Base-by-base conservation (phyloP, 345 rosid species). In the Lepidium sativum region DNA sequence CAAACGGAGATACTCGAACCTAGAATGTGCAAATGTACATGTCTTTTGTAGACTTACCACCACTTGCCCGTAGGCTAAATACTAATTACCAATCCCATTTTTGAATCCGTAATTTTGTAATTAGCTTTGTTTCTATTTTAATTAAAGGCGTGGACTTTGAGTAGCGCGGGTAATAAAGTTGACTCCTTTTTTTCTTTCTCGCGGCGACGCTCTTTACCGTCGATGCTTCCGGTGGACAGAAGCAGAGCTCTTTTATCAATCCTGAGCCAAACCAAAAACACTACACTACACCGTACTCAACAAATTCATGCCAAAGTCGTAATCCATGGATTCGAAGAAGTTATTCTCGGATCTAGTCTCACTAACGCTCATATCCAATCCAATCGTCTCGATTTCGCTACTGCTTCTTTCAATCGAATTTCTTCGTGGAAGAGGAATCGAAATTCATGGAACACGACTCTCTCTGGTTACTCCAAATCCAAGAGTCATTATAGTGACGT, bases 381-480 rank as follows among this genome's bases (percentile, higher is more conserved):
- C 9, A 62, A 69, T 39, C 61, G 64, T 51, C 76, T 74, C 67
- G 73, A 66, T 37, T 61, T 66, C 78, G 76, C 81, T 6, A 12
- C 71, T 4, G 55, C 71, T 21, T 53, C 78, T 15, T 78, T 78
- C 63, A 5, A 62, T 32, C 68, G 54, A 51, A 74, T 78, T 67
- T 65, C 68, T 16, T 4, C 1, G 37, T 3, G 6, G 37, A 51
- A 72, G 2, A 52, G 65, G 56, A 68, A 76, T 72, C 73, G 57
- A 6, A 33, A 55, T 53, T 73, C 83, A 1, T 77, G 83, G 79
- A 77, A 79, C 1, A 79, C 86, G 52, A 53, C 61, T 11, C 56
- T 80, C 67, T 77, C 81, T 56, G 77, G 69, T 33, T 52, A 58
- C 77, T 77, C 80, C 15, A 74, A 62, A 25, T 70, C 54, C 39